Base-by-base conservation (phyloP, 768 basidiomycete genomes). In the Basidioascus undulatus region DNA sequence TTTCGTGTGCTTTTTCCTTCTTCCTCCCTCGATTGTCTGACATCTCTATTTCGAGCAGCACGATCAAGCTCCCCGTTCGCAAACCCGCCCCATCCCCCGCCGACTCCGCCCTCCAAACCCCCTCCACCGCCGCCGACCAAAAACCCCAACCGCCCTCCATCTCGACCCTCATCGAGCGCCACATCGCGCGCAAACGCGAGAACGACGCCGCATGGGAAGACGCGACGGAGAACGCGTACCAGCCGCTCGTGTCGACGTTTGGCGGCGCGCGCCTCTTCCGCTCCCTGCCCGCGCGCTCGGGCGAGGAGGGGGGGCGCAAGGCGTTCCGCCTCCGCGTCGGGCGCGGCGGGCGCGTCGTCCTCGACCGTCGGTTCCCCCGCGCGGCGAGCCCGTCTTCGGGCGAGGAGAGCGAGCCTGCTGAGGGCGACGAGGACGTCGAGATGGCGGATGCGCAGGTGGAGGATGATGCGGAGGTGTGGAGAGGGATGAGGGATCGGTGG, bases 121-220 rank as follows among this genome's bases (percentile, higher is more conserved):
- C 53, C 59, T 19, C 55, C 76, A 80, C 44, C 72, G 80, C 23
- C 62, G 2, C 58, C 63, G 10, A 74, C 83, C 46, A 66, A 62
- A 42, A 65, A 63, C 53, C 59, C 19, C 55, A 76, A 80, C 44
- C 72, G 80, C 23, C 62, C 2, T 58, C 63, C 11, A 74, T 83
- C 46, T 65, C 61, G 43, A 65, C 63, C 35, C 66, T 67, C 53
- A 67, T 76, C 54, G 78, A 75, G 52, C 62, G 63, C n/a, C 63
- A 68, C 34, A 57, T 76, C 53, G 61, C 56, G 20, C 62, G 62
- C 37, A 72, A 74, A 55, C 76, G 74, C 53, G 77, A 84, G 37
- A 57, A 65, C 36, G 78, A 86, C 50, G 67, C 73, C 37, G 67
- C 71, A 37, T 89, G 82, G 75, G 86, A 89, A 49, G 86, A 94